Conservation (phyloP, 768 basidiomycete species). For the Chalciporus pseudorubinellus region DNA sequence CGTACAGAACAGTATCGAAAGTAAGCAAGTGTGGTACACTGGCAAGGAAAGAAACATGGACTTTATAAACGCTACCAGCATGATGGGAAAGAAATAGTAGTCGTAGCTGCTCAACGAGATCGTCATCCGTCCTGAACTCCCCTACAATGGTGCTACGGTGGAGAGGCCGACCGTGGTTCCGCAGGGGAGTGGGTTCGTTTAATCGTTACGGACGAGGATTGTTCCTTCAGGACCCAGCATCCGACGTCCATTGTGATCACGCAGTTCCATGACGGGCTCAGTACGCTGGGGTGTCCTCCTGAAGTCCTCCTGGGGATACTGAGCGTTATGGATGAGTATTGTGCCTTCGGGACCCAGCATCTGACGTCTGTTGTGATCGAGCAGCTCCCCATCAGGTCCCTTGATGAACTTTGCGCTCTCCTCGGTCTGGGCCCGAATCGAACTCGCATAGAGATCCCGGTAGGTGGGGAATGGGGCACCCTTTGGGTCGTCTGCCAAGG, state of each 20-base stretch:
- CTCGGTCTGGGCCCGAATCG: conserved; percentile 6
- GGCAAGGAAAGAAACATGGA: background rate
- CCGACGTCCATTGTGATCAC: too few relatives aligned
- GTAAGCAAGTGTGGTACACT: conserved; percentile 1
- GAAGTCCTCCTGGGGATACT: too few relatives aligned
- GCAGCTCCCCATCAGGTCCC: conserved; percentile 23
- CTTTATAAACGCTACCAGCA: too few relatives aligned
- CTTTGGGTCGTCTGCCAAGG: too few relatives aligned
- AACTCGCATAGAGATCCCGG: conserved; percentile 12
- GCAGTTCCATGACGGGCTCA: too few relatives aligned
- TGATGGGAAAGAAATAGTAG: too few relatives aligned
- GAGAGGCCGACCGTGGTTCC: background rate
- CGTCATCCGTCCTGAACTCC: conserved; percentile 4
- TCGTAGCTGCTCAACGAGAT: too few relatives aligned
- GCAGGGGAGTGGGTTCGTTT: too few relatives aligned
- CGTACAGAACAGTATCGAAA: background rate
- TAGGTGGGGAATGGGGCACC: conserved; percentile 13
- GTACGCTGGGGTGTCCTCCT: too few relatives aligned
- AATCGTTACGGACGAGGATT: conserved; percentile 7
- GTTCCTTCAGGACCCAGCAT: conserved; percentile 20
- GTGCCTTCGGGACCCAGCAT: too few relatives aligned
- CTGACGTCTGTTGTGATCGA: conserved; percentile 11
- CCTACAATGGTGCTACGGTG: background rate
- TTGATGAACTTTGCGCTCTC: background rate
- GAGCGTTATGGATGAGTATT: too few relatives aligned